phyloP scores from a whole-genome alignment of 345 rosid species.

The Populus alba region DNA sequence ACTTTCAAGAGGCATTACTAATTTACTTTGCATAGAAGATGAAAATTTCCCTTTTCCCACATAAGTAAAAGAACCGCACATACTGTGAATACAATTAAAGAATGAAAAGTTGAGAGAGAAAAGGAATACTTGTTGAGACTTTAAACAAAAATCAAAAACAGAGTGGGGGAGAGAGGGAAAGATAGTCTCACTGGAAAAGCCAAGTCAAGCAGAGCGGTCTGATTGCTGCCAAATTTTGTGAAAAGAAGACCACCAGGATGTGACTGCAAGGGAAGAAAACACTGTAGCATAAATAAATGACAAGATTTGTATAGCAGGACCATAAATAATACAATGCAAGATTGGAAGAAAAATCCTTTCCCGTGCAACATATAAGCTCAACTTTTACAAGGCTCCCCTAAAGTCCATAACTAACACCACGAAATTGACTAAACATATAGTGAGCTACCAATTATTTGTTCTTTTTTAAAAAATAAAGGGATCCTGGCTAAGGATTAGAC shows the following conservation, averaged over 20 bases:
- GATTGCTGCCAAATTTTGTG: slow-evolving; percentile 81
- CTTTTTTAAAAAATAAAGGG: background rate
- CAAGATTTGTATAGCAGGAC: background rate
- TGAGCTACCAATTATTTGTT: background rate
- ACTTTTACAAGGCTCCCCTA: background rate
- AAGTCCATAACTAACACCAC: background rate
- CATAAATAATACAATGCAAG: background rate
- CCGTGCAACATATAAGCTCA: background rate
- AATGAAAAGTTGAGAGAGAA: background rate
- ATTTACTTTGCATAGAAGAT: background rate
- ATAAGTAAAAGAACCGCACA: background rate
- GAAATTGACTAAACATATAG: background rate
- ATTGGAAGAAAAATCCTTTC: background rate
- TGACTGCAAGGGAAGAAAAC: slow-evolving; percentile 55
- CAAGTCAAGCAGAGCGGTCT: slow-evolving; percentile 83
- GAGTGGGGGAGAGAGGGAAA: background rate
- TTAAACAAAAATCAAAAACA: background rate
- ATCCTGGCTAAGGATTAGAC: background rate
- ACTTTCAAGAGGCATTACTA: background rate
- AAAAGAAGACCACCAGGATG: slow-evolving; percentile 85
- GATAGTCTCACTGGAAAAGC: slow-evolving; percentile 64
- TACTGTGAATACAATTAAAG: background rate
- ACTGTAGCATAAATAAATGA: slow-evolving; percentile 5
- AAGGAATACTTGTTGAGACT: background rate
- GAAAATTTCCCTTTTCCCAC: background rate